Base-by-base conservation (phyloP, 2,329 filamentous ascomycete species). In the Diatrype stigma region DNA sequence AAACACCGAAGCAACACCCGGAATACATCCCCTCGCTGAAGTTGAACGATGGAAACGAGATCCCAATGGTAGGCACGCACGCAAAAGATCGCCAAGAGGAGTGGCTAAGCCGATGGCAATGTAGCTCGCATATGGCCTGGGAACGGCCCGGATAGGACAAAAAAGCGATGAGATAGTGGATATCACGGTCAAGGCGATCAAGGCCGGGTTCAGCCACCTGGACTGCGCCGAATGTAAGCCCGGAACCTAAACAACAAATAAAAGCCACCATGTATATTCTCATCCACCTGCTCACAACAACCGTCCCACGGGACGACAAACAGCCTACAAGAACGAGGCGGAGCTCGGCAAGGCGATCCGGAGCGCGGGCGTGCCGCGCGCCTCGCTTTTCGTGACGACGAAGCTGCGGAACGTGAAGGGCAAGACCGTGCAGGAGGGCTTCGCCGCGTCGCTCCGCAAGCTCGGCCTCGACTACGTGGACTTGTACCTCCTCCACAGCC, bases 321-420 rank as follows among this genome's bases (percentile, higher is more conserved):
- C 40, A 84, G 81, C 71, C 14, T 86, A 86, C 63, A 74, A 75
- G 47, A 86, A 85, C 60, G 84, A 92, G 68, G 70, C 78, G 56
- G 87, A 90, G 65, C 81, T 91, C 22, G 88, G 87, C 52, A 72
- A 75, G 30, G 87, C 86, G 46, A 89, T 91, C 73, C 84, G 84
- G 67, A 78, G 82, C 46, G 79, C 79, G 23, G 80, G 80, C 47
- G 64, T 90, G 2, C 80, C 85, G 4, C 80, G 87, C 34, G 78
- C 83, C 58, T 73, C 85, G 68, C 82, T 91, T 61, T 91, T 80
- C 74, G 75, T 92, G 54, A 82, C 78, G 10, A 85, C 82, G 56
- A 86, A 86, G 63, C 73, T 80, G 45, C 66, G 67, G 40, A 74
- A 72, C 50, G 67, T 54, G 4, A 62, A 65, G 32, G 67, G 70